Conservation (phyloP, 306 rosid species). For the Cercis canadensis region DNA sequence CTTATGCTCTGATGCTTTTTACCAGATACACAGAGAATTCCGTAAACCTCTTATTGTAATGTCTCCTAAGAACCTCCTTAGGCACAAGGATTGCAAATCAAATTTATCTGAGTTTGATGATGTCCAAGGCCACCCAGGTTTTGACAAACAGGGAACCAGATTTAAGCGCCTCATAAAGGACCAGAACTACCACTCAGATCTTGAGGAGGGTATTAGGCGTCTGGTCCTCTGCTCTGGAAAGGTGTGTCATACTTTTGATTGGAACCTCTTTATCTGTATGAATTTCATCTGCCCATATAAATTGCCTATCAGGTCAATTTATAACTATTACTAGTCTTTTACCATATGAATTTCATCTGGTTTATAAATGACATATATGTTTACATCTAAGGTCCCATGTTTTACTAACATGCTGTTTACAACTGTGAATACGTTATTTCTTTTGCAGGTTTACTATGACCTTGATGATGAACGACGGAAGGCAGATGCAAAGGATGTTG, state of each 20-base stretch:
- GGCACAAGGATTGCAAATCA: slow-evolving; percentile 91
- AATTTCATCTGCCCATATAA: too few relatives aligned
- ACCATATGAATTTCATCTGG: background rate
- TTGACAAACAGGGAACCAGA: slow-evolving; percentile 98
- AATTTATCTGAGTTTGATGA: slow-evolving; percentile 95
- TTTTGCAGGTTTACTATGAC: slow-evolving; percentile 85
- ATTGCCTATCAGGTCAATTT: too few relatives aligned
- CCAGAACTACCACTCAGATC: slow-evolving; percentile 72
- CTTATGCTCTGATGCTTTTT: slow-evolving; percentile 32
- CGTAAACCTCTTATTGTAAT: slow-evolving; percentile 94
- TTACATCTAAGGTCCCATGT: background rate
- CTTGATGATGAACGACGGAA: slow-evolving; percentile 82
- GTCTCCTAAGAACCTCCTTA: slow-evolving; percentile 95
- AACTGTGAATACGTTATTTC: slow-evolving; percentile 2
- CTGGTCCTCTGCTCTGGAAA: slow-evolving; percentile 94
- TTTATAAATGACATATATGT: too few relatives aligned
- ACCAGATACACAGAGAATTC: slow-evolving; percentile 84
- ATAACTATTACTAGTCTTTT: too few relatives aligned
- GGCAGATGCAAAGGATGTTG: slow-evolving; percentile 75
- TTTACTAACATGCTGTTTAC: background rate
- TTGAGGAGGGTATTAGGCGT: slow-evolving; percentile 91
- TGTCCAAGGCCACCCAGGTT: slow-evolving; percentile 98
- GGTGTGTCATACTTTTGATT: slow-evolving; percentile 12
- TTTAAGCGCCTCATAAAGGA: slow-evolving; percentile 96
- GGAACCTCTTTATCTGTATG: too few relatives aligned